These are phyloP conservation scores for Raffaelea deltoideospora DNA, from an alignment of 2,329 filamentous ascomycete genomes.

Conservation along the genomic window DNA sequence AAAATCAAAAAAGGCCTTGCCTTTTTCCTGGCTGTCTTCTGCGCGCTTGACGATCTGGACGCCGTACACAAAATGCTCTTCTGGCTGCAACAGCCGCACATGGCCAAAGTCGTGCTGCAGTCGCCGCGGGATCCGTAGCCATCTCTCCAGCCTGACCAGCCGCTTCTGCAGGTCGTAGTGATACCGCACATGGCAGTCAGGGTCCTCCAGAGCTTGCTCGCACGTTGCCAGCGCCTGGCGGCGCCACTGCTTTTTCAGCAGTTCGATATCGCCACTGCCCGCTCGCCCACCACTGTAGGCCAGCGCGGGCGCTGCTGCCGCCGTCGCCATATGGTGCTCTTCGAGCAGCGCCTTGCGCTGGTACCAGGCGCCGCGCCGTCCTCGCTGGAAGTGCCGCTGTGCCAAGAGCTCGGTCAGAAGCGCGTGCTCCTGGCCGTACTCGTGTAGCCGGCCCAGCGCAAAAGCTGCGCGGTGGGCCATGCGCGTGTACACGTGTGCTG, in stretches of 20 bases:
- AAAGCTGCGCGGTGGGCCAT: conserved; percentile 79
- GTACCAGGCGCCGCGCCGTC: conserved; percentile 83
- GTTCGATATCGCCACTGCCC: background rate
- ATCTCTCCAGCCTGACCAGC: conserved; percentile 77
- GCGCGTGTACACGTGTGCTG: conserved; percentile 84
- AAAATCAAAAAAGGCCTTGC: too few relatives aligned
- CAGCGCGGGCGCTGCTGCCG: too few relatives aligned
- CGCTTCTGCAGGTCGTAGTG: conserved; percentile 93
- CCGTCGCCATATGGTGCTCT: conserved; percentile 77
- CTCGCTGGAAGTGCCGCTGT: conserved; percentile 73
- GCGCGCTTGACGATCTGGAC: conserved; percentile 65
- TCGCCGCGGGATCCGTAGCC: conserved; percentile 66
- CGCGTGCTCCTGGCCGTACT: conserved; percentile 61
- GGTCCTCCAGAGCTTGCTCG: conserved; percentile 73
- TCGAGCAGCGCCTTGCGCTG: conserved; percentile 87
- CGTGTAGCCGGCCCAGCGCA: conserved; percentile 67
- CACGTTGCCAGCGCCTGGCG: conserved; percentile 63
- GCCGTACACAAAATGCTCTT: conserved; percentile 62
- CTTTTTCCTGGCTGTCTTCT: too few relatives aligned
- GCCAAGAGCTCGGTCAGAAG: conserved; percentile 60
- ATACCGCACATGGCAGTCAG: conserved; percentile 78
- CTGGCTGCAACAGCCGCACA: conserved; percentile 59
- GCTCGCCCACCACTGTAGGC: background rate
- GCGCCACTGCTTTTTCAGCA: conserved; percentile 66
- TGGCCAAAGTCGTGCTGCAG: conserved; percentile 89